Base-by-base conservation (phyloP, 345 rosid species). In the Isatis tinctoria region DNA sequence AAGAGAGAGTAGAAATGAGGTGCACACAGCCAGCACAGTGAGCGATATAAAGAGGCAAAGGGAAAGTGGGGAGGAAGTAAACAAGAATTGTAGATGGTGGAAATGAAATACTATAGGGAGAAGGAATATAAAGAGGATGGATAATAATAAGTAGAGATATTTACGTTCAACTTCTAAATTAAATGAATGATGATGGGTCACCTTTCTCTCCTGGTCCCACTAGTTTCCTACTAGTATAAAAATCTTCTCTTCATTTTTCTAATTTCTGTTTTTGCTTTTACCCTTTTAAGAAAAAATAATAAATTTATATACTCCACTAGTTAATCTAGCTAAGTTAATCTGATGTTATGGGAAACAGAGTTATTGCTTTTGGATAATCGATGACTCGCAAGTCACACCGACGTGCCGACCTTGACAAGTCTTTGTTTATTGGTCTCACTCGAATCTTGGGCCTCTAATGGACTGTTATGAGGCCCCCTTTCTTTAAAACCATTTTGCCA, bases 371-470 rank as follows among this genome's bases (percentile, higher is more conserved):
- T 48, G 72, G 72, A 57, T 58, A 74, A 47, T 16, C 48, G 71
- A 67, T 51, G 44, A 52, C 59, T 58, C 59, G 40, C 33, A 52
- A 49, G 61, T 67, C 69, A 30, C 74, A 75, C 79, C 78, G 72
- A 65, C 72, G 67, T 65, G 32, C 72, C 66, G 73, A 67, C 78
- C 41, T 60, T 53, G 32, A 24, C 69, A 52, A 61, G 41, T 71
- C 39, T 58, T 48, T 66, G 17, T 56, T 43, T 65, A 20, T 65
- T 32, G 20, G 13, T 17, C 64, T 64, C 28, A 51, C 17, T 40
- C 60, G 5, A 56, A 0, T 2, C 12, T 45, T 75, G 68, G 79
- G 74, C 68, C 60, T 49, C 2, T 59, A 8, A 0, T 48, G 24
- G 60, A 20, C 1, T 45, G 6, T 40, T 39, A 1, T n/a, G 3